Conservation (phyloP, 2,329 filamentous ascomycete species). For the Phialophora verrucosa region DNA sequence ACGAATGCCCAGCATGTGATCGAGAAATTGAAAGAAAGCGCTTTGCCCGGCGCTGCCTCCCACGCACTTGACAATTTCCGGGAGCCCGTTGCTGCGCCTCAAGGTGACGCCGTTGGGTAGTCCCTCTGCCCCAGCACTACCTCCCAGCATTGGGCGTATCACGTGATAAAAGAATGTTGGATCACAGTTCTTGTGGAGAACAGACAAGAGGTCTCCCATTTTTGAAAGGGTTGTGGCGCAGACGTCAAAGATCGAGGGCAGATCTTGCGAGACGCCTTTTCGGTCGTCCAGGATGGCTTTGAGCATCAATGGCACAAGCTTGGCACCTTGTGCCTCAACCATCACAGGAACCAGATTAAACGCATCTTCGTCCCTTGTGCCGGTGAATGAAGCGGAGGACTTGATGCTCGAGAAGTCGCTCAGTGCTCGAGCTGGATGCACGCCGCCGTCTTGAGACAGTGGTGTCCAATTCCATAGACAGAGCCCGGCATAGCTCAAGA, state of each 20-base stretch:
- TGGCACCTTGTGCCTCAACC: slow-evolving; percentile 17
- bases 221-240: slow-evolving; percentile 17
- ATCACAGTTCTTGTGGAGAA: slow-evolving; percentile 20
- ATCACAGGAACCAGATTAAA: slow-evolving; percentile 27
- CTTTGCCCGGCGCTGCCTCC: slow-evolving; percentile 29
- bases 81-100: slow-evolving; percentile 5
- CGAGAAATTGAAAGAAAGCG: slow-evolving; percentile 29
- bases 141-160: slow-evolving; percentile 26
- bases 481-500: slow-evolving; percentile 25
- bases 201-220: slow-evolving; percentile 17
- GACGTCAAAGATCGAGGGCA: slow-evolving; percentile 15
- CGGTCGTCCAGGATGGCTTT: slow-evolving; percentile 9
- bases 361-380: slow-evolving; percentile 27
- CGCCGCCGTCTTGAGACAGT: not conserved
- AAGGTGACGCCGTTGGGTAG: slow-evolving; percentile 18
- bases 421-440: slow-evolving; percentile 7
- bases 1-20: slow-evolving; percentile 27
- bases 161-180: slow-evolving; percentile 23
- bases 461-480: slow-evolving; percentile 26
- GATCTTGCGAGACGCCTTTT: slow-evolving; percentile 3
- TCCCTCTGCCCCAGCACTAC: slow-evolving; percentile 16
- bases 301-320: slow-evolving; percentile 16
- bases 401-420: slow-evolving; percentile 17
- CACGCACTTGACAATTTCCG: slow-evolving; percentile 12
- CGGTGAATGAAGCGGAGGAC: slow-evolving; percentile 21